Percentiles rank a stretch among this genome's conserved stretches.
phyloP scores from a whole-genome alignment of 2,329 filamentous ascomycete genomes.

The Fusarium buxicola region DNA sequence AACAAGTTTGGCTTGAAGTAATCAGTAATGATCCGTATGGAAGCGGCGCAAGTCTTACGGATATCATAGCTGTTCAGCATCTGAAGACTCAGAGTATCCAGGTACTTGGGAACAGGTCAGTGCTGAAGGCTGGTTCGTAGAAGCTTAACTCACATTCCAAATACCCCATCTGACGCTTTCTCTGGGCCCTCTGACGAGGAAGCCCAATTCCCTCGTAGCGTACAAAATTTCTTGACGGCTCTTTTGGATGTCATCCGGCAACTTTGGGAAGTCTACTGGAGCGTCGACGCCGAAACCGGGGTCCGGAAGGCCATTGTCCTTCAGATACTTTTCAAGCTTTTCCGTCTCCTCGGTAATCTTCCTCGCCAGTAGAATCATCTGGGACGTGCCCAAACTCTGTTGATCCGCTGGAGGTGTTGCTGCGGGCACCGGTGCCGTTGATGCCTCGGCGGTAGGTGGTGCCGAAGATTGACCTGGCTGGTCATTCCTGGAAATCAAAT shows the following conservation, averaged over 20 bases:
- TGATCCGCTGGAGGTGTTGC: slow-evolving; percentile 7
- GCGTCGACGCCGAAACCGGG: slow-evolving; percentile 60
- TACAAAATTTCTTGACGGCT: slow-evolving; percentile 61
- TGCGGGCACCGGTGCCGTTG: background rate
- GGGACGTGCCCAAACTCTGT: slow-evolving; percentile 47
- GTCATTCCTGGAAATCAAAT: slow-evolving; percentile 41
- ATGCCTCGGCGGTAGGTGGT: slow-evolving; percentile 3
- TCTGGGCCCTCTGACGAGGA: slow-evolving; percentile 61
- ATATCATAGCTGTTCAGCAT: slow-evolving; percentile 63
- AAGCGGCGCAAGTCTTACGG: slow-evolving; percentile 49
- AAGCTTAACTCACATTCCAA: slow-evolving; percentile 59
- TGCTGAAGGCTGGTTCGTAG: background rate
- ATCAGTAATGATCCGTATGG: background rate
- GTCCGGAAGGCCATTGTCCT: slow-evolving; percentile 54
- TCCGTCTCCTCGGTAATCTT: slow-evolving; percentile 62
- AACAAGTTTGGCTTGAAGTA: slow-evolving; percentile 59
- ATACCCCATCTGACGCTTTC: slow-evolving; percentile 64
- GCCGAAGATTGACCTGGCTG: slow-evolving; percentile 13
- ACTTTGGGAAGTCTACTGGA: slow-evolving; percentile 58
- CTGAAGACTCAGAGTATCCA: slow-evolving; percentile 63
- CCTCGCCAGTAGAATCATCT: slow-evolving; percentile 59
- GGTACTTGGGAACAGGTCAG: slow-evolving; percentile 53
- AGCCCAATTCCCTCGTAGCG: slow-evolving; percentile 61
- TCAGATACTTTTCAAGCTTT: slow-evolving; percentile 62
- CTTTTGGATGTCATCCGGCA: slow-evolving; percentile 59